Conservation (phyloP, 345 rosid genomes). For the Aquilaria yunnanensis region DNA sequence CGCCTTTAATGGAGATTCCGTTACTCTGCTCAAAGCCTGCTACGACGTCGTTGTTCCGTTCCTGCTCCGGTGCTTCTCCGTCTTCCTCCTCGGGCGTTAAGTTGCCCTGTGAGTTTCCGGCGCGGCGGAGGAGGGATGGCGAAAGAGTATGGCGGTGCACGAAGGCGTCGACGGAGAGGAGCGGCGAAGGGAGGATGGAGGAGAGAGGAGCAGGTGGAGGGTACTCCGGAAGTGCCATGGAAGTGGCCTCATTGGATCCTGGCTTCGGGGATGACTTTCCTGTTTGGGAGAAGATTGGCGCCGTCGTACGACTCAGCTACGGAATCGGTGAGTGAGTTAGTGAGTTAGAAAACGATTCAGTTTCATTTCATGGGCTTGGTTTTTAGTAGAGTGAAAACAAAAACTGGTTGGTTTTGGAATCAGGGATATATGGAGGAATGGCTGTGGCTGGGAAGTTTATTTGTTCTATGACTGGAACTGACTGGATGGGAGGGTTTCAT, state of each 20-base stretch:
- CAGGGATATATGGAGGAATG: conserved; percentile 95
- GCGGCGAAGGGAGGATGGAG: conserved; percentile 38
- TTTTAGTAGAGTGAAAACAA: background rate
- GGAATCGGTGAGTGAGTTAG: conserved; percentile 66
- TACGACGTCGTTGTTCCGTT: conserved; percentile 26
- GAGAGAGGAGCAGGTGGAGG: conserved; percentile 37
- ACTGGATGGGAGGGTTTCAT: conserved; percentile 77
- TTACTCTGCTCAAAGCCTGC: conserved; percentile 26
- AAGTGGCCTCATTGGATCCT: conserved; percentile 64
- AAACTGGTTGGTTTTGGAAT: background rate
- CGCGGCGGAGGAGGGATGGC: conserved; percentile 25
- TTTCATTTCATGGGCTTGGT: background rate
- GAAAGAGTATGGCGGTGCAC: conserved; percentile 19
- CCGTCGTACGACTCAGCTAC: conserved; percentile 74
- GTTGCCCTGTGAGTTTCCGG: conserved; percentile 18
- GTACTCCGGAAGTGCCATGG: conserved; percentile 53
- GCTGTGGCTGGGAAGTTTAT: conserved; percentile 81
- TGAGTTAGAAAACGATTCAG: background rate
- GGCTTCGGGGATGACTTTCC: conserved; percentile 69
- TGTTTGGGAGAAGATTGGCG: conserved; percentile 91
- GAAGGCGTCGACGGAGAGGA: conserved; percentile 42
- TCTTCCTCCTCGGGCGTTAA: conserved; percentile 12
- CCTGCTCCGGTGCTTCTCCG: conserved; percentile 14
- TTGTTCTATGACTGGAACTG: conserved; percentile 82
- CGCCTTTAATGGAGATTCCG: conserved; percentile 36